phyloP scores from a whole-genome alignment of 805 yeast species.

The Candida alai region DNA sequence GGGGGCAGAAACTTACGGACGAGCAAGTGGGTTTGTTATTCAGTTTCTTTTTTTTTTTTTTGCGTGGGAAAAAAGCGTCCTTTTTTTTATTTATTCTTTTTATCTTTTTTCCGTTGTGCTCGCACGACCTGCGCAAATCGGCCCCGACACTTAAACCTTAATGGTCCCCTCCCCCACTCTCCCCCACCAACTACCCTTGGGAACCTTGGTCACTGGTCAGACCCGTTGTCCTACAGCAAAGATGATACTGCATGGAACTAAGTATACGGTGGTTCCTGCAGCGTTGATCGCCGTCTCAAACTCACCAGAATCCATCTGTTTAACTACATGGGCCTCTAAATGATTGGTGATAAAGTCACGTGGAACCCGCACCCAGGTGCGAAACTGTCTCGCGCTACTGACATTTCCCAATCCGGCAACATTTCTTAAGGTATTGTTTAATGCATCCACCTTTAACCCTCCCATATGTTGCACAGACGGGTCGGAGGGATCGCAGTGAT shows the following conservation, averaged over 20 bases:
- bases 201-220: too few species aligned
- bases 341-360: constrained; percentile 24
- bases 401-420: constrained; percentile 20
- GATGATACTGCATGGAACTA: constrained; percentile 19
- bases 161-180: too few species aligned
- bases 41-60: too few species aligned
- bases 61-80: not conserved
- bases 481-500: constrained; percentile 3
- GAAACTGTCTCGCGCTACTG: constrained; percentile 17
- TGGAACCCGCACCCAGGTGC: constrained; percentile 21
- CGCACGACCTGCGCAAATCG: too few species aligned
- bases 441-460: constrained; percentile 22
- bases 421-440: constrained; percentile 19
- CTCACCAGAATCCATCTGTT: constrained; percentile 14
- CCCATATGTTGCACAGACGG: constrained; percentile 29
- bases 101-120: too few species aligned
- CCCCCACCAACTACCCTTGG: too few species aligned
- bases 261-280: constrained; percentile 9
- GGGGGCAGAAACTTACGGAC: too few species aligned
- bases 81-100: too few species aligned
- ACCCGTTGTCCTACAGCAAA: constrained; percentile 25
- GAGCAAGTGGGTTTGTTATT: too few species aligned
- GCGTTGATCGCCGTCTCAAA: constrained; percentile 11
- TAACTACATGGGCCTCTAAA: constrained; percentile 12
- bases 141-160: too few species aligned